Evolutionary conservation across 2,329 filamentous ascomycete species (phyloP).

Genomic region (Cytospora leucostoma): DNA sequence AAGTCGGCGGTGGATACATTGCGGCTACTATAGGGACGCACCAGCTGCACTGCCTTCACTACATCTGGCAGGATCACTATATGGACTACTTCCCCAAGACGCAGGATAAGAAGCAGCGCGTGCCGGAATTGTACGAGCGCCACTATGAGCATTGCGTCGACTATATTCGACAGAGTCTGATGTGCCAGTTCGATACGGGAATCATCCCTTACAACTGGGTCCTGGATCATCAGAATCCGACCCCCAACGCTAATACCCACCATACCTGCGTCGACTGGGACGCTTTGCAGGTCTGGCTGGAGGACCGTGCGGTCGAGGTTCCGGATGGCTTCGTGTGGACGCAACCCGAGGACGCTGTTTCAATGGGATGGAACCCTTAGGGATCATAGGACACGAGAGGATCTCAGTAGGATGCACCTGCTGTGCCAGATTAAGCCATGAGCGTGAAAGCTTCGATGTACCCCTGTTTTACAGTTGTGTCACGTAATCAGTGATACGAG

Average conservation of each 20-base stretch:
- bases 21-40: background rate
- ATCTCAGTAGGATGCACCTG: too few relatives aligned
- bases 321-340: background rate
- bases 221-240: slow-evolving; percentile 5
- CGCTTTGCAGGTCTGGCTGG: background rate
- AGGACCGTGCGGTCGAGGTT: background rate
- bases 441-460: too few relatives aligned
- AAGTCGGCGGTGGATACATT: slow-evolving; percentile 3
- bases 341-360: background rate
- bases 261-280: slow-evolving; percentile 6
- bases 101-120: slow-evolving; percentile 26
- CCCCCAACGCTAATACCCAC: background rate
- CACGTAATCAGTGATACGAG: too few relatives aligned
- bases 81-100: slow-evolving; percentile 26
- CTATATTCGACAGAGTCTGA: slow-evolving; percentile 1
- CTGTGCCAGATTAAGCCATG: too few relatives aligned
- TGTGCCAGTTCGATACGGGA: slow-evolving; percentile 6
- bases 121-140: slow-evolving; percentile 30
- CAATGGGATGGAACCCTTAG: background rate
- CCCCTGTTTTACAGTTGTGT: too few relatives aligned
- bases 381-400: too few relatives aligned
- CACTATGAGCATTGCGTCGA: slow-evolving; percentile 31
- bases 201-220: slow-evolving; percentile 9
- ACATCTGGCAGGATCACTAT: slow-evolving; percentile 28
- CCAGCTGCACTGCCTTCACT: slow-evolving; percentile 25